Evolutionary conservation across 352 stramenopile species (phyloP).

Genomic region (Detonula confervacea): DNA sequence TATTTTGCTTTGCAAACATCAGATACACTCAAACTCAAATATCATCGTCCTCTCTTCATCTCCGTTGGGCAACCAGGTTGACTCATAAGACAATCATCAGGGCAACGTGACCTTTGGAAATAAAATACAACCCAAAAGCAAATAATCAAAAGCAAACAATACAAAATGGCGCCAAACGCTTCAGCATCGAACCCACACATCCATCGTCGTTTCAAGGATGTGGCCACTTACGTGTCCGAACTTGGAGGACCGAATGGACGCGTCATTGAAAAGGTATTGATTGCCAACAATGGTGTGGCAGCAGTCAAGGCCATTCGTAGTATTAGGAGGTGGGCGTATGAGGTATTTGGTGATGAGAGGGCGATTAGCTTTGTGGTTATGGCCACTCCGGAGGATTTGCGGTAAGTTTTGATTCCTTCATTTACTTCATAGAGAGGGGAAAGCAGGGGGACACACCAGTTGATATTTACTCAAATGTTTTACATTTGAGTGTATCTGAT

Average conservation of each 20-base stretch:
- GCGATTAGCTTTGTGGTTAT: conserved; percentile 98
- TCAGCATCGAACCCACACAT: conserved; percentile 47
- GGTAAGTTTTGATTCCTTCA: conserved; percentile 72
- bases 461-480: no score
- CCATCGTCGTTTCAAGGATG: conserved; percentile 87
- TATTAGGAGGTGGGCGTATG: conserved; percentile 98
- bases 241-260: conserved; percentile 88
- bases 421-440: no score
- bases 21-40: no score
- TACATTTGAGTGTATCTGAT: neutral
- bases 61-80: no score
- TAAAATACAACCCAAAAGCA: neutral
- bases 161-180: conserved; percentile 2
- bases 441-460: no score
- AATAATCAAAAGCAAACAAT: neutral
- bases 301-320: conserved; percentile 99
- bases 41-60: no score
- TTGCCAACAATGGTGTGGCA: conserved; percentile 99
- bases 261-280: conserved; percentile 96
- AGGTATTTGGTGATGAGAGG: conserved; percentile 92
- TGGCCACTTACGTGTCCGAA: conserved; percentile 92
- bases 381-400: conserved; percentile 99
- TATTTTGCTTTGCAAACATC: no score
- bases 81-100: no score
- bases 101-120: no score